Evolutionary conservation across 306 rosid species (phyloP).

Genomic region (Benincasa hispida): DNA sequence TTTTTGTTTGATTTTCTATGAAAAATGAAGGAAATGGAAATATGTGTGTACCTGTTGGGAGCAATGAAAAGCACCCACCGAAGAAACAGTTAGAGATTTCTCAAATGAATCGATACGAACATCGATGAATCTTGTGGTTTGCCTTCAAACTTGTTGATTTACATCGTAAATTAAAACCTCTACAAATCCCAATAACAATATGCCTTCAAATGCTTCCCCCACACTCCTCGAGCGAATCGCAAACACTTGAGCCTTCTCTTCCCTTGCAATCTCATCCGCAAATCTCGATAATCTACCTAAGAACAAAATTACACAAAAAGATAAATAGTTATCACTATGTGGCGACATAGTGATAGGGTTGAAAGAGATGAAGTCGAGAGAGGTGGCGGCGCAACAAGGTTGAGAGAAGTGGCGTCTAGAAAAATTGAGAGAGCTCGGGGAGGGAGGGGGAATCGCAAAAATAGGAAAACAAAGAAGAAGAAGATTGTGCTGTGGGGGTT

Average conservation of each 20-base stretch:
- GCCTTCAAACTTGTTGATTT: conserved; percentile 28
- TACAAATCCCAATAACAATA: conserved; percentile 66
- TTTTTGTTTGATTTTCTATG: neutral
- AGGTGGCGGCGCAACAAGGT: no score
- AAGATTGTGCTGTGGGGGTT: no score
- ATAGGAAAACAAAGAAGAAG: no score
- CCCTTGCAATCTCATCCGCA: conserved; percentile 90
- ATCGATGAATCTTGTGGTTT: conserved; percentile 37
- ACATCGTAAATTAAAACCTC: conserved; percentile 80
- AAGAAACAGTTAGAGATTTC: conserved; percentile 67
- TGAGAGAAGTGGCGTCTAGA: no score
- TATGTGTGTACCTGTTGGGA: conserved; percentile 68
- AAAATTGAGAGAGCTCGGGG: no score
- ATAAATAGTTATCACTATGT: no score
- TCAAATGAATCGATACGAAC: conserved; percentile 50
- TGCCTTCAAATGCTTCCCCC: conserved; percentile 83
- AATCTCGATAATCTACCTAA: conserved; percentile 61
- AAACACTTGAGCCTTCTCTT: conserved; percentile 80
- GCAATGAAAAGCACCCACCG: conserved; percentile 84
- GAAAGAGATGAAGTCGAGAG: no score
- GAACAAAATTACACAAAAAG: neutral
- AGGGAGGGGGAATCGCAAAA: no score
- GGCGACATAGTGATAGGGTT: no score
- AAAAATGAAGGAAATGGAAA: neutral
- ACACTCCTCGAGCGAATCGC: conserved; percentile 75